Percentiles rank a stretch among this genome's conserved stretches.
Evolutionary conservation across 1,284 basidiomycete species (phyloP).

Genomic region (Pisolithus thermaeus): DNA sequence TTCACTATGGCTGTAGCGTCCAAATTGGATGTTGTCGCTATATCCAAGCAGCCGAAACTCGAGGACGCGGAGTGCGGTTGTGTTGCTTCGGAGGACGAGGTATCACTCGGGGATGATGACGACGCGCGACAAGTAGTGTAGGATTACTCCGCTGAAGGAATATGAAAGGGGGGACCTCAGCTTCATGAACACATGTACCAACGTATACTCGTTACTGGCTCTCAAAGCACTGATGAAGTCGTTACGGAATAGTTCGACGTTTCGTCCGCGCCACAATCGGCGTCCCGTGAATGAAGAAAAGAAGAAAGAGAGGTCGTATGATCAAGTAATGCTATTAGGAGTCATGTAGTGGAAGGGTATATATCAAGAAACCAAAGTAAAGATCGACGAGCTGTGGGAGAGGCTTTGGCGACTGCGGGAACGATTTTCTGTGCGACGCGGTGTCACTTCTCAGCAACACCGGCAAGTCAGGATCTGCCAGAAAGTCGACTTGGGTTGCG

Average conservation of each 20-base stretch:
- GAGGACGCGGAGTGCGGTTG: not conserved
- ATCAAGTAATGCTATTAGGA: constrained; percentile 30
- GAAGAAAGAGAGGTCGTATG: constrained; percentile 22
- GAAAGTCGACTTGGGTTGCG: constrained; percentile 50
- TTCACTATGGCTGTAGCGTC: too few relatives aligned
- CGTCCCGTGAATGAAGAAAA: constrained; percentile 13
- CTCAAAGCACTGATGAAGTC: constrained; percentile 27
- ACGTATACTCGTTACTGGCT: constrained; percentile 16
- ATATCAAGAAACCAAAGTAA: constrained; percentile 26
- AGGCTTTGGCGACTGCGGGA: constrained; percentile 20
- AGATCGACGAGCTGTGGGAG: constrained; percentile 19
- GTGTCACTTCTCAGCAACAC: constrained; percentile 45
- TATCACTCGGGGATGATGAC: not conserved
- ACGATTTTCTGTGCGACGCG: constrained; percentile 4
- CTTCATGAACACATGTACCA: constrained; percentile 4
- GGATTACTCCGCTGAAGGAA: too few relatives aligned
- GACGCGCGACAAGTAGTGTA: not conserved
- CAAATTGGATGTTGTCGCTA: too few relatives aligned
- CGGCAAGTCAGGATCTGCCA: constrained; percentile 71
- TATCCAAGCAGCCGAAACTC: too few relatives aligned
- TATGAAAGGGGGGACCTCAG: not conserved
- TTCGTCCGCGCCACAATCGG: constrained; percentile 23
- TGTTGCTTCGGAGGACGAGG: not conserved
- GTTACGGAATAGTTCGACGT: constrained; percentile 14
- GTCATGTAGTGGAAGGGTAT: constrained; percentile 29